Conservation (phyloP, 805 yeast species). For the Candida peoriensis region DNA sequence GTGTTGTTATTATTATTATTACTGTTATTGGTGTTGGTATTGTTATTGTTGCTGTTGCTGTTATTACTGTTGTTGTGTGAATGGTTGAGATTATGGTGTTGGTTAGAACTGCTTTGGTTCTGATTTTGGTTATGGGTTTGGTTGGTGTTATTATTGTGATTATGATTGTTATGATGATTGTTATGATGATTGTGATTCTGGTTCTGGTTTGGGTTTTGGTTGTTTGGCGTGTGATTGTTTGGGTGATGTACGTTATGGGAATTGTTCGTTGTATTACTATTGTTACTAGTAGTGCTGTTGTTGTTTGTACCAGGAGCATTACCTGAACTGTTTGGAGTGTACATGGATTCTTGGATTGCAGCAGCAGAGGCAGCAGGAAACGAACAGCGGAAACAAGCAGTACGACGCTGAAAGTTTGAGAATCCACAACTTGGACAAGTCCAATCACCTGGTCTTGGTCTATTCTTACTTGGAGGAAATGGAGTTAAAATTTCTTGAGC, state of each 20-base stretch:
- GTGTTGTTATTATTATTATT: constrained; percentile 13
- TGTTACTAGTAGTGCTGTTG: constrained; percentile 12
- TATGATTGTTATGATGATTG: constrained; percentile 3
- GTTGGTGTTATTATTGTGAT: constrained; percentile 1
- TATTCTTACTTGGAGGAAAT: constrained; percentile 78
- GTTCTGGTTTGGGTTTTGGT: too few relatives aligned
- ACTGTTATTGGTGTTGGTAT: constrained; percentile 19
- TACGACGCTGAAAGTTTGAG: constrained; percentile 88
- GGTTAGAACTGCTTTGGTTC: constrained; percentile 17
- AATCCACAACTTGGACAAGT: constrained; percentile 96
- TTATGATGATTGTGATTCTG: constrained; percentile 1
- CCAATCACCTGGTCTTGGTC: constrained; percentile 98
- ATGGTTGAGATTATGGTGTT: constrained; percentile 7
- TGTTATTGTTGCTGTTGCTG: constrained; percentile 11
- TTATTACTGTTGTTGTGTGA: constrained; percentile 7
- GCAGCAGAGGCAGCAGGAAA: constrained; percentile 78
- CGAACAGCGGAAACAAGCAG: constrained; percentile 90
- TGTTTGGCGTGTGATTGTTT: constrained; percentile 3
- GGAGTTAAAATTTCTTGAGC: constrained; percentile 80
- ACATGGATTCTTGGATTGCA: constrained; percentile 60
- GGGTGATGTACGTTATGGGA: constrained; percentile 9
- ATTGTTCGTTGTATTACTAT: constrained; percentile 3
- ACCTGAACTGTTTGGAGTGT: constrained; percentile 15
- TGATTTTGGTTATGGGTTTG: constrained; percentile 9
- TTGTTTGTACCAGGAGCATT: constrained; percentile 10